Evolutionary conservation across 257 asterid species (phyloP), one percentile per base, ranked within the genome.

Genomic region (Scutellaria minor): DNA sequence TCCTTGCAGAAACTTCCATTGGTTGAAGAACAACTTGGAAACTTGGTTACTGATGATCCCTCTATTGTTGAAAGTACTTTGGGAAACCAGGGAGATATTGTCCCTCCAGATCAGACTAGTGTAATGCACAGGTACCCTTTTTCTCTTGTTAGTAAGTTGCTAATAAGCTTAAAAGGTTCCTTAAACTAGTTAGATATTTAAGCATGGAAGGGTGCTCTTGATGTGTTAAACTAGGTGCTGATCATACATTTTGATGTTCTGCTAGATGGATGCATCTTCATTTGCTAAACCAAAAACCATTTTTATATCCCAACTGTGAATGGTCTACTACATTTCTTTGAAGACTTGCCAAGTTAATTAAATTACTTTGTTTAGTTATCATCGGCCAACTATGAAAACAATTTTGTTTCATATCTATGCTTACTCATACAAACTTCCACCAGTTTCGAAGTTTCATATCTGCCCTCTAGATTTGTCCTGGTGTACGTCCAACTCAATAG

Each of bases 21-120:
- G 78, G 76, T 95, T 55, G 98, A 95, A 81, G 92, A 95, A 82
- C 86, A 86, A 68, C 93, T 95, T 75, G 84, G 89, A 71, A 85
- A 79, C 77, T 78, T 92, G 82, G 70, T 72, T 53, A 87, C 99
- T 11, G 96, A 95, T 75, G 98, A 92, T 83, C 99, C 98, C 71
- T 90, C 92, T 74, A 88, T 87, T 61, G 46, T 95, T 70, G 99
- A 92, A 78, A 65, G 81, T 84, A 81, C 81, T 61, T 79, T 91
- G 67, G 87, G 81, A 73, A 86, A 85, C 63, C 86, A 71, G 42
- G 95, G 96, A 66, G 97, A 82, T 74, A 52, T 74, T 56, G 85
- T 79, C 68, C 78, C 45, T 77, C 96, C 85, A 35, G 92, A 90
- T 83, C 83, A 73, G 66, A 66, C 79, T 62, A 95, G 99, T 81